These are phyloP conservation scores for Acmispon strigosus DNA, from an alignment of 306 rosid species.

Conservation along the genomic window DNA sequence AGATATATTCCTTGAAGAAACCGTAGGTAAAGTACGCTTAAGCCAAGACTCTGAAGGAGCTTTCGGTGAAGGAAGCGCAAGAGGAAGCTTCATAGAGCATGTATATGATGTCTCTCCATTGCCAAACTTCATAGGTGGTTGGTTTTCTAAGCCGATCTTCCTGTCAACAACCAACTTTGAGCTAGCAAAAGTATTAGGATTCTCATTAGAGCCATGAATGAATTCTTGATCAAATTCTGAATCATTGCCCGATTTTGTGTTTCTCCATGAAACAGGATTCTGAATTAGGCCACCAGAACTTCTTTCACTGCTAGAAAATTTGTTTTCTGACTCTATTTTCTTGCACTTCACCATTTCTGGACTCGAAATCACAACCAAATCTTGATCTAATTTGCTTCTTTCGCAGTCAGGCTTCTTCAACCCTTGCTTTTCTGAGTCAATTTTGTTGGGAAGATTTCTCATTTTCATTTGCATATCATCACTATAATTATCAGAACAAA, in stretches of 20 bases:
- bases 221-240: slow-evolving; percentile 16
- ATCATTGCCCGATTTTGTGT: slow-evolving; percentile 13
- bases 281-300: slow-evolving; percentile 2
- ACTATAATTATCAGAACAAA: slow-evolving; percentile 23
- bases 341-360: slow-evolving; percentile 17
- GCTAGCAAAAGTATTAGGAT: slow-evolving; percentile 15
- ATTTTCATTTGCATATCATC: slow-evolving; percentile 19
- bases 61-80: slow-evolving; percentile 68
- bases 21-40: slow-evolving; percentile 57
- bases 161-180: slow-evolving; percentile 19
- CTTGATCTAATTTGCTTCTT: slow-evolving; percentile 19
- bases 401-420: slow-evolving; percentile 16
- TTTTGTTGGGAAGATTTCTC: slow-evolving; percentile 23
- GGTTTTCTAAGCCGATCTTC: slow-evolving; percentile 26
- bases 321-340: slow-evolving; percentile 36
- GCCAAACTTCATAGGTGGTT: slow-evolving; percentile 13
- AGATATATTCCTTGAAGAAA: slow-evolving; percentile 45
- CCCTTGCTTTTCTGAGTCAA: slow-evolving; percentile 25
- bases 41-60: slow-evolving; percentile 97
- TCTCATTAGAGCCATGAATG: slow-evolving; percentile 12
- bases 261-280: slow-evolving; percentile 22
- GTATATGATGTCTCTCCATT: slow-evolving; percentile 13
- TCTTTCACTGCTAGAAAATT: slow-evolving; percentile 2
- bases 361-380: slow-evolving; percentile 11
- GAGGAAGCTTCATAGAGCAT: slow-evolving; percentile 29